These are phyloP conservation scores for Cytospora chrysosperma DNA, from an alignment of 2,329 filamentous ascomycete genomes.

Conservation along the genomic window DNA sequence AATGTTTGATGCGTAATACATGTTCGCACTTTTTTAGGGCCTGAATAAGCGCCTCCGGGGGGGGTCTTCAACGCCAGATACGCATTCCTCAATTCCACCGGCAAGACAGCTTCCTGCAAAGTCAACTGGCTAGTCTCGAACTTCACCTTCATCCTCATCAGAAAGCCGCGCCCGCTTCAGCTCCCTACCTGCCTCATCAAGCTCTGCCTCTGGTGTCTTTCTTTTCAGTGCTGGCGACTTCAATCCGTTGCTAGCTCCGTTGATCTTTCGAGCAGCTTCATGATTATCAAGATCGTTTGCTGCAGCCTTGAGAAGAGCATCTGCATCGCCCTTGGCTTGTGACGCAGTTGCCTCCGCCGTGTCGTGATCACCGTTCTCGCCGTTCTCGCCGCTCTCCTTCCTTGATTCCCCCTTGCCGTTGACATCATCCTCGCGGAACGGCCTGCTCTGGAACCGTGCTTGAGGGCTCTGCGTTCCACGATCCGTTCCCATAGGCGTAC, in stretches of 20 bases:
- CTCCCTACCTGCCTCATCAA: slow-evolving; percentile 26
- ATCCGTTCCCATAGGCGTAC: slow-evolving; percentile 49
- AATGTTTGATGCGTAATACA: not conserved
- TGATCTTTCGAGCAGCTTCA: slow-evolving; percentile 21
- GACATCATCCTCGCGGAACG: slow-evolving; percentile 25
- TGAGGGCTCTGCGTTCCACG: slow-evolving; percentile 50
- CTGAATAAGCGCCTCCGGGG: not conserved
- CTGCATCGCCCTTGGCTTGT: slow-evolving; percentile 32
- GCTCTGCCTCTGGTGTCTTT: slow-evolving; percentile 30
- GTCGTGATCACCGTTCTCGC: slow-evolving; percentile 6
- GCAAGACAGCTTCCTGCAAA: not conserved
- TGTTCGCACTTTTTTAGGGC: not conserved
- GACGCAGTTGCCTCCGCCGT: slow-evolving; percentile 15
- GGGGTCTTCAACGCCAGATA: not conserved
- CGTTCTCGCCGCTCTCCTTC: slow-evolving; percentile 21
- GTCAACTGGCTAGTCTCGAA: slow-evolving; percentile 14
- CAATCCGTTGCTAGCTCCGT: slow-evolving; percentile 27
- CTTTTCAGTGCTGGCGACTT: slow-evolving; percentile 33
- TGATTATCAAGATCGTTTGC: slow-evolving; percentile 34
- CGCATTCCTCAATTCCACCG: not conserved
- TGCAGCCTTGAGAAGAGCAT: slow-evolving; percentile 33
- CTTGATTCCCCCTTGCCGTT: slow-evolving; percentile 37
- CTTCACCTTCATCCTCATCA: slow-evolving; percentile 31
- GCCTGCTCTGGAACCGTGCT: slow-evolving; percentile 39
- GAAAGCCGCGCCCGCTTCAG: slow-evolving; percentile 29